Evolutionary conservation across 441 rosid genomes (phyloP).

Genomic region (Erysimum cheiri): DNA sequence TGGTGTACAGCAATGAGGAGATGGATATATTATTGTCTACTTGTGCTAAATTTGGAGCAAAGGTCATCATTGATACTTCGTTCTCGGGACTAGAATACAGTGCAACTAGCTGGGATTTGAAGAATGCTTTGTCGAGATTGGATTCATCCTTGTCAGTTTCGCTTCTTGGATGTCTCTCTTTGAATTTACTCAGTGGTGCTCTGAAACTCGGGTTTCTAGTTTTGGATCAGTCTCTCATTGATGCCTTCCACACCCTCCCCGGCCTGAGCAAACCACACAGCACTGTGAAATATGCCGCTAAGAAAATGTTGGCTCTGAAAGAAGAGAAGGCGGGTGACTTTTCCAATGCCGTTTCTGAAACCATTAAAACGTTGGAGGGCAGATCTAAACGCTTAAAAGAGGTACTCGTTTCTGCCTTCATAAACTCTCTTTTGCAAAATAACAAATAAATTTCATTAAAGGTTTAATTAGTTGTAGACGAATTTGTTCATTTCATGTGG

Average conservation of each 20-base stretch:
- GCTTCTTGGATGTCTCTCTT: slow-evolving; percentile 81
- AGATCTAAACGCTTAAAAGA: slow-evolving; percentile 81
- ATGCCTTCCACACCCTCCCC: slow-evolving; percentile 74
- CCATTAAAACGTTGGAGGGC: slow-evolving; percentile 53
- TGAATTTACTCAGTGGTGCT: slow-evolving; percentile 77
- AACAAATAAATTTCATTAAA: not conserved
- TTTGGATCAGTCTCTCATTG: slow-evolving; percentile 60
- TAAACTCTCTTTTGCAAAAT: not conserved
- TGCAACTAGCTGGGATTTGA: slow-evolving; percentile 64
- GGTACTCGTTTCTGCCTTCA: slow-evolving; percentile 50
- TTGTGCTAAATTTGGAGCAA: slow-evolving; percentile 81
- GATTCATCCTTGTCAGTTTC: slow-evolving; percentile 63
- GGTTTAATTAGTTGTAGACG: not conserved
- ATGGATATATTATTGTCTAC: slow-evolving; percentile 62
- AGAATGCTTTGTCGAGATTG: slow-evolving; percentile 53
- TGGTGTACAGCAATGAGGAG: slow-evolving; percentile 76
- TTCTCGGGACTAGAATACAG: slow-evolving; percentile 87
- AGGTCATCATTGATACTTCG: slow-evolving; percentile 83
- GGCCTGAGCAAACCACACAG: slow-evolving; percentile 92
- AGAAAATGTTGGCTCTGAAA: slow-evolving; percentile 70
- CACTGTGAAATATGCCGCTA: slow-evolving; percentile 79
- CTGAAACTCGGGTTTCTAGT: slow-evolving; percentile 73
- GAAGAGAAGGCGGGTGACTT: slow-evolving; percentile 61
- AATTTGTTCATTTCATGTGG: not conserved
- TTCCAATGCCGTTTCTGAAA: slow-evolving; percentile 56